Evolutionary conservation across 192 early-diverging fungal genomes (phyloP).

Genomic region (Entophlyctis luteolus): DNA sequence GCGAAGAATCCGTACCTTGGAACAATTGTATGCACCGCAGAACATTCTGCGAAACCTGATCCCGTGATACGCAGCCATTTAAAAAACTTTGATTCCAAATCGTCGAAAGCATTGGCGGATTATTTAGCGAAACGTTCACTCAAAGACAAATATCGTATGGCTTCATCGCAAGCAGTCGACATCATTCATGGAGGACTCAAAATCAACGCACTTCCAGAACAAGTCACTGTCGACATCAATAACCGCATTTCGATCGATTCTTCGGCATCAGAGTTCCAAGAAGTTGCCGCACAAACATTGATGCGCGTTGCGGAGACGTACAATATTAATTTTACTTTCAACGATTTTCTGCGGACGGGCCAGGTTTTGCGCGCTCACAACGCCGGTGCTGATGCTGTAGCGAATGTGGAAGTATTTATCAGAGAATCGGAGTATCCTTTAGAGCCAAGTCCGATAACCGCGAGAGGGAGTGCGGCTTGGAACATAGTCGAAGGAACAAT

Average conservation of each 20-base stretch:
- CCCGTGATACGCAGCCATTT: neutral
- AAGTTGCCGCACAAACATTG: conserved; percentile 12
- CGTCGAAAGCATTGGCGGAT: neutral
- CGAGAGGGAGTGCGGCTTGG: conserved; percentile 20
- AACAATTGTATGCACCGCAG: conserved; percentile 16
- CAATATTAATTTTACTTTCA: conserved; percentile 11
- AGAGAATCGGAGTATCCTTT: conserved; percentile 23
- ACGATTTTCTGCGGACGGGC: neutral
- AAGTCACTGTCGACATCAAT: conserved; percentile 29
- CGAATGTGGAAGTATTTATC: neutral
- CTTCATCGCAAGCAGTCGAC: conserved; percentile 45
- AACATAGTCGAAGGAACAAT: conserved; percentile 36
- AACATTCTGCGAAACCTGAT: conserved; percentile 20
- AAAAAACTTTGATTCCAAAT: conserved; percentile 2
- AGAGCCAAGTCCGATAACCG: conserved; percentile 32
- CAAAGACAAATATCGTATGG: conserved; percentile 31
- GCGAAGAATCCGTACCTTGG: conserved; percentile 29
- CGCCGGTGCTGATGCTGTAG: neutral
- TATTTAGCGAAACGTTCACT: conserved; percentile 1
- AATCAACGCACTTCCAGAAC: conserved; percentile 44
- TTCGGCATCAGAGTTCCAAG: neutral
- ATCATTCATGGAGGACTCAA: conserved; percentile 49
- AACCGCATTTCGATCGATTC: conserved; percentile 37
- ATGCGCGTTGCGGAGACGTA: conserved; percentile 6
- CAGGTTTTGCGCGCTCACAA: neutral